Percentiles rank a stretch among this genome's conserved stretches.
Evolutionary conservation across 2,329 filamentous ascomycete genomes (phyloP).

Genomic region (Trichophyton mentagrophytes): DNA sequence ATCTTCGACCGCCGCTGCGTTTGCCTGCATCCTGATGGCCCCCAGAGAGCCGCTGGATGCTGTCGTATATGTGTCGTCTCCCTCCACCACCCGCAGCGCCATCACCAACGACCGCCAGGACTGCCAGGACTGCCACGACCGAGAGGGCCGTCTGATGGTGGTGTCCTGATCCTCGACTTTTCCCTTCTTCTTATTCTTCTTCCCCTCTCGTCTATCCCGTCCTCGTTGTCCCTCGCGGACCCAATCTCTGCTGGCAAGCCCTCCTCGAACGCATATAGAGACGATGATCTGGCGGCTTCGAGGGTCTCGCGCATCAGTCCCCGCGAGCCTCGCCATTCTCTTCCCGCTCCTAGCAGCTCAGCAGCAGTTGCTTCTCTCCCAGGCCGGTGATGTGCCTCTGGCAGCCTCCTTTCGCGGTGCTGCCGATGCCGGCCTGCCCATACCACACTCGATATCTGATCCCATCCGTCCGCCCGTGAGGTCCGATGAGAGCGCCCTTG

Average conservation of each 20-base stretch:
- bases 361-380: slow-evolving; percentile 42
- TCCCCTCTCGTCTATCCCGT: not conserved
- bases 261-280: no score
- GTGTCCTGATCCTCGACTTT: not conserved
- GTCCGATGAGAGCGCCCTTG: slow-evolving; percentile 79
- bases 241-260: not conserved
- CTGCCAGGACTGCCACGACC: not conserved
- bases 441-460: slow-evolving; percentile 11
- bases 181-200: not conserved
- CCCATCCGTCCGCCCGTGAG: slow-evolving; percentile 14
- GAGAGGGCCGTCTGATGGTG: not conserved
- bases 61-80: not conserved
- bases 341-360: slow-evolving; percentile 51
- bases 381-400: slow-evolving; percentile 19
- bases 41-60: not conserved
- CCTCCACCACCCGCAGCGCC: not conserved
- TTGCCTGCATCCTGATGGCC: not conserved
- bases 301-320: slow-evolving; percentile 43
- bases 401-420: slow-evolving; percentile 20
- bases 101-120: not conserved
- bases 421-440: slow-evolving; percentile 13
- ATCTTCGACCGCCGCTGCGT: not conserved
- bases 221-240: not conserved
- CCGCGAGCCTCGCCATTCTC: slow-evolving; percentile 46
- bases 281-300: slow-evolving; percentile 54